Evolutionary conservation across 768 basidiomycete species (phyloP).

Genomic region (Coprinellus aureogranulatus): DNA sequence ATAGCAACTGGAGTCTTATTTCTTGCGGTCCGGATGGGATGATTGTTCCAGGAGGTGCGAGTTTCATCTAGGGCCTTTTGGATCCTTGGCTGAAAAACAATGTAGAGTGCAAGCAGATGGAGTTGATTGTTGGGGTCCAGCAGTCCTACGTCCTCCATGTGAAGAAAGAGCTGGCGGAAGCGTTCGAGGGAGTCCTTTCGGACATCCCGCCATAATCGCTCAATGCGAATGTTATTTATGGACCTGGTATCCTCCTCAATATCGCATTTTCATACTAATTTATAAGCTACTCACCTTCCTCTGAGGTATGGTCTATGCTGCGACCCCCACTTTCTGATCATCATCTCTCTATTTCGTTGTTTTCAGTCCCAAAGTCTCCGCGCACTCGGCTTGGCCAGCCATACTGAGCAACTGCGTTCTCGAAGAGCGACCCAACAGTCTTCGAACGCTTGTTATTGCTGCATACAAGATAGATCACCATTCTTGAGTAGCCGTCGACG

Average conservation of each 20-base stretch:
- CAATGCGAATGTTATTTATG: slow-evolving; percentile 27
- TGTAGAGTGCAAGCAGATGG: slow-evolving; percentile 21
- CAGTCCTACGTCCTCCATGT: slow-evolving; percentile 23
- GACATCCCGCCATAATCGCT: slow-evolving; percentile 21
- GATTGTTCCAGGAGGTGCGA: slow-evolving; percentile 22
- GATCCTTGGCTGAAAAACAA: slow-evolving; percentile 27
- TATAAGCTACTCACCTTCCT: slow-evolving; percentile 21
- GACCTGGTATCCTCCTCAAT: slow-evolving; percentile 19
- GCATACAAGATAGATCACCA: slow-evolving; percentile 27
- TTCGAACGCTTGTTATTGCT: slow-evolving; percentile 25
- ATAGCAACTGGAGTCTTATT: slow-evolving; percentile 20
- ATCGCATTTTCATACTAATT: no score
- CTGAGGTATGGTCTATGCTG: slow-evolving; percentile 17
- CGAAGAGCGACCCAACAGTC: slow-evolving; percentile 21
- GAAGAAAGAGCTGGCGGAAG: slow-evolving; percentile 26
- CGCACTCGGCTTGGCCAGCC: slow-evolving; percentile 30
- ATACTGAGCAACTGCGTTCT: slow-evolving; percentile 16
- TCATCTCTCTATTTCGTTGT: slow-evolving; percentile 18
- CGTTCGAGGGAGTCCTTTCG: slow-evolving; percentile 26
- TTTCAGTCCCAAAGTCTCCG: slow-evolving; percentile 27
- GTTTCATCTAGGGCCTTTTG: slow-evolving; percentile 24
- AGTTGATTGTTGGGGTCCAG: slow-evolving; percentile 17
- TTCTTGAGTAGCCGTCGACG: slow-evolving; percentile 37
- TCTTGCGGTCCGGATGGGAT: slow-evolving; percentile 20
- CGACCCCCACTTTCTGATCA: slow-evolving; percentile 10